Percentiles rank a stretch among this genome's conserved stretches.
Conservation (phyloP, 106 monocot species). For the Ottelia alismoides region DNA sequence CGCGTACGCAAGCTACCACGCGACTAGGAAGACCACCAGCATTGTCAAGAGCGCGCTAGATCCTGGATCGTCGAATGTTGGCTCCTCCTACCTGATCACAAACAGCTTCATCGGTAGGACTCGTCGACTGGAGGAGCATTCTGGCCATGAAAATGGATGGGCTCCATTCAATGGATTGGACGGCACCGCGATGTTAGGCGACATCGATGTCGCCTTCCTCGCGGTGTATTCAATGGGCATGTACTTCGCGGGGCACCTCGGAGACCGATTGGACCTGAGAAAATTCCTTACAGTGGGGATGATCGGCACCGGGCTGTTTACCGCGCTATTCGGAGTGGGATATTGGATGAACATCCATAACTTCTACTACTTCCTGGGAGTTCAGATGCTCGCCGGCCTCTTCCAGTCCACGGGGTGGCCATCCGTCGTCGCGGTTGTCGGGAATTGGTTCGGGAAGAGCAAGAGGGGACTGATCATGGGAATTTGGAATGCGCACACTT, state of each 20-base stretch:
- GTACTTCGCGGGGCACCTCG: slow-evolving; percentile 90
- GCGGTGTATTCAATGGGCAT: slow-evolving; percentile 73
- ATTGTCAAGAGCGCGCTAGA: slow-evolving; percentile 78
- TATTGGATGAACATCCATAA: slow-evolving; percentile 82
- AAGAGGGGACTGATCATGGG: slow-evolving; percentile 97
- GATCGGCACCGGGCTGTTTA: slow-evolving; percentile 80
- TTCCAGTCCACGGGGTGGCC: slow-evolving; percentile 94
- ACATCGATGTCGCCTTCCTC: slow-evolving; percentile 87
- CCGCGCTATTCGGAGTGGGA: slow-evolving; percentile 60
- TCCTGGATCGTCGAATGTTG: slow-evolving; percentile 26
- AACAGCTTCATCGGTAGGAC: slow-evolving; percentile 11
- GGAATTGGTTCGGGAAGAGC: slow-evolving; percentile 94
- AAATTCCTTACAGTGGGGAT: slow-evolving; percentile 67
- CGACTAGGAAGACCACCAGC: slow-evolving; percentile 76
- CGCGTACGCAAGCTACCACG: slow-evolving; percentile 75
- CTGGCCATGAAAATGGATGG: slow-evolving; percentile 35
- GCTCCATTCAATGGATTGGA: slow-evolving; percentile 56
- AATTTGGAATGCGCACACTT: slow-evolving; percentile 96
- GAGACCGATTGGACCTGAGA: slow-evolving; percentile 64
- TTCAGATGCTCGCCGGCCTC: slow-evolving; percentile 78
- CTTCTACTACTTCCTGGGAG: slow-evolving; percentile 60
- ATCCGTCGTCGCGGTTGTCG: slow-evolving; percentile 75
- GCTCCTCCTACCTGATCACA: slow-evolving; percentile 15
- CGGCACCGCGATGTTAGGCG: slow-evolving; percentile 67
- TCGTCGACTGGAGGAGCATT: slow-evolving; percentile 4